phyloP scores from a whole-genome alignment of 306 rosid species.

The Fragaria vesca region DNA sequence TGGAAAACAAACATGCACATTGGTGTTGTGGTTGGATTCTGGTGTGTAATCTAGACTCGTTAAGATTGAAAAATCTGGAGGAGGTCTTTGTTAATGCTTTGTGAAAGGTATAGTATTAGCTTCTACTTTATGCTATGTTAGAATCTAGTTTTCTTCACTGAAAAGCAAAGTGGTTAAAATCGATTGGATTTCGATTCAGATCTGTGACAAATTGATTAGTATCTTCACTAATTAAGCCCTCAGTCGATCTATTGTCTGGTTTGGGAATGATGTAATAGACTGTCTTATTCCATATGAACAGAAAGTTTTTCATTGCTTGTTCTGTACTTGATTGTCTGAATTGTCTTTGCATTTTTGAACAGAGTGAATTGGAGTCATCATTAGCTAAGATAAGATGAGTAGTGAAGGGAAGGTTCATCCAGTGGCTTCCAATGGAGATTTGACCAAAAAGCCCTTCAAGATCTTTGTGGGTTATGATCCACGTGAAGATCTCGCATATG shows the following conservation, averaged over 20 bases:
- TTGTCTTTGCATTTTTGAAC: not conserved
- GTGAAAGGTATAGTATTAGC: not conserved
- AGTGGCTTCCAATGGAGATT: constrained; percentile 8
- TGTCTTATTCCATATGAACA: not conserved
- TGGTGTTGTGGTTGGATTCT: not conserved
- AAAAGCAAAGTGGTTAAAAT: not conserved
- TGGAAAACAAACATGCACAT: not conserved
- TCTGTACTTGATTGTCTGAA: not conserved
- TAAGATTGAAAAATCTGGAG: too few species aligned
- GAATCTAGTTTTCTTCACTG: not conserved
- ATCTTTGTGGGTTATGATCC: constrained; percentile 29
- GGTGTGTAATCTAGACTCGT: not conserved
- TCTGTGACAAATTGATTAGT: not conserved
- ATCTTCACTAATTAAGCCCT: not conserved
- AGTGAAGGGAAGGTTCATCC: constrained; percentile 12
- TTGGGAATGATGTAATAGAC: constrained; percentile 1
- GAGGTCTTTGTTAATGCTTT: not conserved
- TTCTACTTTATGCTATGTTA: not conserved
- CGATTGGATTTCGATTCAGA: not conserved
- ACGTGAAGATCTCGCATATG: constrained; percentile 22
- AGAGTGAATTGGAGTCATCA: not conserved
- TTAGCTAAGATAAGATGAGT: constrained; percentile 15
- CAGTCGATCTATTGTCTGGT: not conserved
- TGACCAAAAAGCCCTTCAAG: constrained; percentile 11
- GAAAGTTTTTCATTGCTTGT: not conserved